These are phyloP conservation scores for Candida pseudofarinosa DNA, from an alignment of 805 yeast species.

Conservation along the genomic window DNA sequence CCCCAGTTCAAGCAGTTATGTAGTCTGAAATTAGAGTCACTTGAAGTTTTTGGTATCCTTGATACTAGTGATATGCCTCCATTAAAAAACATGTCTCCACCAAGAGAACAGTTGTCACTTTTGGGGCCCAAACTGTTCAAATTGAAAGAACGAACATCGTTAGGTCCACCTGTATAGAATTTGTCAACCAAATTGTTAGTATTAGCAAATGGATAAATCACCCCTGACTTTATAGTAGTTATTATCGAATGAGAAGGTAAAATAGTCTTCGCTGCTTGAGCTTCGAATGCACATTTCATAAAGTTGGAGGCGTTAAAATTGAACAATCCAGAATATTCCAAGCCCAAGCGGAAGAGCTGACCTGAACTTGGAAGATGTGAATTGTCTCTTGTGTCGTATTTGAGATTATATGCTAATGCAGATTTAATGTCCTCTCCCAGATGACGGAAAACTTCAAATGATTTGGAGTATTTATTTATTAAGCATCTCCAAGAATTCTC, in stretches of 20 bases:
- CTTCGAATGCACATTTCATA: conserved; percentile 40
- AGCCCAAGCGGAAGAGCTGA: conserved; percentile 27
- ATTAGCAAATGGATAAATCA: conserved; percentile 19
- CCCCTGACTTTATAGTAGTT: conserved; percentile 30
- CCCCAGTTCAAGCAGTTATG: conserved; percentile 50
- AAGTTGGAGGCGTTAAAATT: conserved; percentile 26
- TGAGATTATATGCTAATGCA: conserved; percentile 34
- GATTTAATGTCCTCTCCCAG: conserved; percentile 47
- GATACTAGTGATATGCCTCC: conserved; percentile 45
- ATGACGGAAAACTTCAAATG: conserved; percentile 30
- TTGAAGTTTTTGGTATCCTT: conserved; percentile 37
- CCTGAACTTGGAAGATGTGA: conserved; percentile 43
- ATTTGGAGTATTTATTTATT: conserved; percentile 24
- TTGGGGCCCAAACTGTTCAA: conserved; percentile 56
- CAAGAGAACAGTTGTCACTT: conserved; percentile 44
- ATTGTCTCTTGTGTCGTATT: conserved; percentile 44
- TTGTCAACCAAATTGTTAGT: conserved; percentile 46
- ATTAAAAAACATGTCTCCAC: conserved; percentile 48
- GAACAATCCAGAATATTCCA: conserved; percentile 32
- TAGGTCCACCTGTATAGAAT: conserved; percentile 57
- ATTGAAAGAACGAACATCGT: conserved; percentile 51
- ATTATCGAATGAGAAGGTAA: conserved; percentile 18
- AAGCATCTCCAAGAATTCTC: conserved; percentile 42
- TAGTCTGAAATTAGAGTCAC: conserved; percentile 44
- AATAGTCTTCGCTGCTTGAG: conserved; percentile 28